Evolutionary conservation across 805 yeast genomes (phyloP), one percentile per base, ranked within the genome.

Genomic region (Teunomyces stri): DNA sequence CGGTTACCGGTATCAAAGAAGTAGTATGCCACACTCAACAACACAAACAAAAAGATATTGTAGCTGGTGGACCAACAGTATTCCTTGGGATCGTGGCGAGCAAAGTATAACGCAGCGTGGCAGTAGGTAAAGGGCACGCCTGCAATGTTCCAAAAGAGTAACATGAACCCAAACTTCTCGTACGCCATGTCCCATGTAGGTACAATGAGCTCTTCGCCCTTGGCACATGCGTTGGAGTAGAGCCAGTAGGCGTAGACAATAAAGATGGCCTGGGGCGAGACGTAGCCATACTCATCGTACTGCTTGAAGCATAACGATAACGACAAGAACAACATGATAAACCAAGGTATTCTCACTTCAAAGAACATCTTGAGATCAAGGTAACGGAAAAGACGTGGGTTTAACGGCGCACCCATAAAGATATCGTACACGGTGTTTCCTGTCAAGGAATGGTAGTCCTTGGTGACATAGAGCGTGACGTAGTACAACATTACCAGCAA

Each of bases 131-230:
- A 94, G 42, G 99, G 99, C 36, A 94, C 99, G 60, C 99, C 99
- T 28, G 97, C 97, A 66, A 94, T 89, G 74, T 94, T 94, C 99
- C 99, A 94, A 78, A 94, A 94, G 58, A 91, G 82, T 55, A 94
- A 80, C 98, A 94, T 91, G 76, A 94, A 94, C n/a, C 99, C 99
- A 60, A 94, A 94, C 72, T 94, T 94, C 69, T 94, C 99, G 69
- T 94, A 94, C 28, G 96, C 97, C 97, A 94, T 92, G 68, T 94
- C 99, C 98, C 99, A 94, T 15, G 96, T 87, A 58, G 98, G 96
- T 52, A 91, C 96, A 65, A 94, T 94, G 59, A 92, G 75, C 66
- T 94, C 98, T 71, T 94, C 99, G 58, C 98, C 99, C 70, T 94
- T 94, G 48, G 96, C 85, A 69, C 98, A 92, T 2, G 97, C 97